Evolutionary conservation across 805 yeast species (phyloP).

Genomic region (Millerozyma miso): DNA sequence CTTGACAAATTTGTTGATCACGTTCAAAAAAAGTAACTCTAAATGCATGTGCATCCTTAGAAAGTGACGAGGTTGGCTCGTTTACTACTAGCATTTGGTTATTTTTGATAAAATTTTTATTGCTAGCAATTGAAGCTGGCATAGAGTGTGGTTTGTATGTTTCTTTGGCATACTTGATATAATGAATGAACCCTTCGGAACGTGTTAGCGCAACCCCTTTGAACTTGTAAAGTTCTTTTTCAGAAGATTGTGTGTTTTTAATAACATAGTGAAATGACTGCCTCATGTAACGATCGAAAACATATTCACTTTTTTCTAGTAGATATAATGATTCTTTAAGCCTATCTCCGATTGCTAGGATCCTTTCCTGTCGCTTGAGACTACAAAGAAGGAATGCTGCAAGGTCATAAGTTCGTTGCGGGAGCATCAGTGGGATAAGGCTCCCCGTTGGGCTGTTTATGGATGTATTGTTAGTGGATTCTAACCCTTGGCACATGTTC

Average conservation of each 20-base stretch:
- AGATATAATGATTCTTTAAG: not conserved
- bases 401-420: not conserved
- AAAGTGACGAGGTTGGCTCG: not conserved
- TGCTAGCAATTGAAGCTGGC: not conserved
- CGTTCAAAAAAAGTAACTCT: not conserved
- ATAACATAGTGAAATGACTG: slow-evolving; percentile 31
- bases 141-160: not conserved
- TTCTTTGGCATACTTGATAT: slow-evolving; percentile 3
- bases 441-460: not conserved
- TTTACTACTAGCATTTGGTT: not conserved
- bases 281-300: slow-evolving; percentile 33
- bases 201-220: slow-evolving; percentile 11
- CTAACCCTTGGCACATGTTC: not conserved
- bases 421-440: not conserved
- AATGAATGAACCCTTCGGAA: slow-evolving; percentile 17
- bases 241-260: slow-evolving; percentile 12
- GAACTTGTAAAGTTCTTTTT: slow-evolving; percentile 10
- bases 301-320: slow-evolving; percentile 26
- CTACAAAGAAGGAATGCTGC: not conserved
- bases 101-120: not conserved
- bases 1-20: not conserved
- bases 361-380: not conserved
- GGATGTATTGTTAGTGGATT: not conserved
- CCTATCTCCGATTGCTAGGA: not conserved
- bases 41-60: not conserved